Evolutionary conservation across 73 alveolate species (phyloP).

Genomic region (Symbiodinium pilosum): DNA sequence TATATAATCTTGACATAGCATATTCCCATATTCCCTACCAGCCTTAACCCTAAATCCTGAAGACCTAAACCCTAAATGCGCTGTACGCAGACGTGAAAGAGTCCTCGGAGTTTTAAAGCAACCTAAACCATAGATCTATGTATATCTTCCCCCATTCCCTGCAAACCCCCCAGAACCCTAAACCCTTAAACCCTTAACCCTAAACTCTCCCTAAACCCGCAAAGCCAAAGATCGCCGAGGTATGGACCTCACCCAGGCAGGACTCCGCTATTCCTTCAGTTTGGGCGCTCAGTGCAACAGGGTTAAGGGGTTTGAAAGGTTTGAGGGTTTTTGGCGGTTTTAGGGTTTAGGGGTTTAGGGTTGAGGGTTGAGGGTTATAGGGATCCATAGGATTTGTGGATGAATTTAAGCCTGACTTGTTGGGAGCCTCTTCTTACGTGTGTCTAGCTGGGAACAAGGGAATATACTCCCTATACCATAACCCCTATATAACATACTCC

Average conservation of each 20-base stretch:
- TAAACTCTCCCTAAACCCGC: background rate
- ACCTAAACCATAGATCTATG: no score
- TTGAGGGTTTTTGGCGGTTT: background rate
- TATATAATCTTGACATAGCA: no score
- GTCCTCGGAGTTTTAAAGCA: no score
- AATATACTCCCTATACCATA: no score
- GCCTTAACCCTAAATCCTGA: no score
- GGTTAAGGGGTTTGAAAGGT: background rate
- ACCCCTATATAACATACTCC: no score
- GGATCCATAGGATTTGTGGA: background rate
- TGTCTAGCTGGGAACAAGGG: no score
- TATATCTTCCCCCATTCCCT: background rate
- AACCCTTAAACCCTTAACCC: background rate
- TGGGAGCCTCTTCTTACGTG: no score
- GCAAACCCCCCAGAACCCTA: background rate
- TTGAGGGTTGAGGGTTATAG: background rate
- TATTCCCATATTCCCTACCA: no score
- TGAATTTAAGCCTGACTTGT: background rate
- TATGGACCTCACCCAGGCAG: constrained; percentile 83
- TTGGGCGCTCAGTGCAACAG: background rate
- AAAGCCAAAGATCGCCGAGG: background rate
- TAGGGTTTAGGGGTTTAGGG: background rate
- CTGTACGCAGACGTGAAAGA: no score
- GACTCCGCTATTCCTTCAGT: constrained; percentile 61
- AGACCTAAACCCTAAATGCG: no score